These are phyloP conservation scores for Paragyromitra xinjiangensis DNA, from an alignment of 495 filamentous ascomycete species.

Conservation along the genomic window DNA sequence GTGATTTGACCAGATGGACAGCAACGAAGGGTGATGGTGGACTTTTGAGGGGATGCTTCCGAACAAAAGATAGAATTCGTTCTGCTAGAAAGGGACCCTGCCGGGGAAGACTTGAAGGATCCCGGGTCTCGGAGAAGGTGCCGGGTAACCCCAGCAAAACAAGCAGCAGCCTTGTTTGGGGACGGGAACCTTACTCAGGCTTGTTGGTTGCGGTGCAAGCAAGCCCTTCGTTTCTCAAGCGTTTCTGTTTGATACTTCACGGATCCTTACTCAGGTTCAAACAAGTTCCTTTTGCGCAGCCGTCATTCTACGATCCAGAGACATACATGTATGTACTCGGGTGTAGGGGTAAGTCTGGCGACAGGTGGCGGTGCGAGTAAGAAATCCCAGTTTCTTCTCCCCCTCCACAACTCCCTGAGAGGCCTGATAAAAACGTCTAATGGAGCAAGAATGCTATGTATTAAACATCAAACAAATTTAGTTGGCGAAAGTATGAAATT, in stretches of 20 bases:
- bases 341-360: too few species aligned
- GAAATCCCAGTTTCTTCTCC: too few species aligned
- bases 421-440: too few species aligned
- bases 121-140: constrained; percentile 32
- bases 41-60: constrained; percentile 13
- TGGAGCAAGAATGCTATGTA: too few species aligned
- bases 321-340: background rate
- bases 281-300: constrained; percentile 1
- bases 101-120: constrained; percentile 17
- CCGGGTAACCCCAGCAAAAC: constrained; percentile 37
- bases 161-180: too few species aligned
- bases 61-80: background rate
- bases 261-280: constrained; percentile 8
- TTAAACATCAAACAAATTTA: too few species aligned
- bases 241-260: constrained; percentile 27
- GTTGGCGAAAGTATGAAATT: too few species aligned
- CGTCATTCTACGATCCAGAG: constrained; percentile 3
- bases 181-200: background rate
- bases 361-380: too few species aligned
- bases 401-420: too few species aligned
- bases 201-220: background rate
- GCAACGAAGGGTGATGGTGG: constrained; percentile 13
- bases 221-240: constrained; percentile 9
- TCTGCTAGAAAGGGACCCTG: constrained; percentile 27
- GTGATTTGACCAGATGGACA: constrained; percentile 1